A percentile compares a stretch with the other conserved stretches of the same genome.
Conservation (phyloP, 2,329 filamentous ascomycete species). For the Monascus ruber region DNA sequence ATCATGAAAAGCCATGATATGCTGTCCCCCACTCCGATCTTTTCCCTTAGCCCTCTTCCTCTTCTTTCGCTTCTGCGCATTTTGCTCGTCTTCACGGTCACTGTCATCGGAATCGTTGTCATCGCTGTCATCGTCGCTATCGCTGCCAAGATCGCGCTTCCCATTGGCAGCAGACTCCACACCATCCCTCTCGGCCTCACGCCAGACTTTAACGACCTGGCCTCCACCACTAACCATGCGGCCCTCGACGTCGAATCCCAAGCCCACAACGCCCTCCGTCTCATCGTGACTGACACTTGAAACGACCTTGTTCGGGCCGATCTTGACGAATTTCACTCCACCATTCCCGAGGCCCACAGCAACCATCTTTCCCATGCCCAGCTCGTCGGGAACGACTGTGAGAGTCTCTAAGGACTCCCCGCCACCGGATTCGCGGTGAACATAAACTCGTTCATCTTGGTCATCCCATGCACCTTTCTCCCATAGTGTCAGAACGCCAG, state of each 20-base stretch:
- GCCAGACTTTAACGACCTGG: constrained; percentile 79
- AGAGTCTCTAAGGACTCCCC: constrained; percentile 77
- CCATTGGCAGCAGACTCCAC: constrained; percentile 12
- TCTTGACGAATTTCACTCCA: constrained; percentile 61
- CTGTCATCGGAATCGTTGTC: constrained; percentile 36
- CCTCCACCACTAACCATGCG: constrained; percentile 87
- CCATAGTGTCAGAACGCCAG: constrained; percentile 82
- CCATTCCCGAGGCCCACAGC: constrained; percentile 77
- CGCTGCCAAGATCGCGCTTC: constrained; percentile 28
- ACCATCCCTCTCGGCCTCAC: constrained; percentile 50
- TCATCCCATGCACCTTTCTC: constrained; percentile 93
- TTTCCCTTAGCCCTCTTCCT: constrained; percentile 35
- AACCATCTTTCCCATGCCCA: constrained; percentile 54
- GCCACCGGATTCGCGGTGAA: constrained; percentile 51
- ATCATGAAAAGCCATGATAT: constrained; percentile 33
- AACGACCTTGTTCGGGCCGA: constrained; percentile 62
- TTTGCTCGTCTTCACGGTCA: constrained; percentile 33
- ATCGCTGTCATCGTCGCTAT: constrained; percentile 31
- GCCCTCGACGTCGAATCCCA: constrained; percentile 75
- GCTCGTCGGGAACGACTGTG: constrained; percentile 55
- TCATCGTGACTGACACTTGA: constrained; percentile 66
- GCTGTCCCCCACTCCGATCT: constrained; percentile 24
- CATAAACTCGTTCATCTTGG: constrained; percentile 76
- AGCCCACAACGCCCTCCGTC: constrained; percentile 67
- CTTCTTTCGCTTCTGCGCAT: constrained; percentile 35